Evolutionary conservation across 768 basidiomycete genomes (phyloP).

Genomic region (Candolleomyces efflorescens): DNA sequence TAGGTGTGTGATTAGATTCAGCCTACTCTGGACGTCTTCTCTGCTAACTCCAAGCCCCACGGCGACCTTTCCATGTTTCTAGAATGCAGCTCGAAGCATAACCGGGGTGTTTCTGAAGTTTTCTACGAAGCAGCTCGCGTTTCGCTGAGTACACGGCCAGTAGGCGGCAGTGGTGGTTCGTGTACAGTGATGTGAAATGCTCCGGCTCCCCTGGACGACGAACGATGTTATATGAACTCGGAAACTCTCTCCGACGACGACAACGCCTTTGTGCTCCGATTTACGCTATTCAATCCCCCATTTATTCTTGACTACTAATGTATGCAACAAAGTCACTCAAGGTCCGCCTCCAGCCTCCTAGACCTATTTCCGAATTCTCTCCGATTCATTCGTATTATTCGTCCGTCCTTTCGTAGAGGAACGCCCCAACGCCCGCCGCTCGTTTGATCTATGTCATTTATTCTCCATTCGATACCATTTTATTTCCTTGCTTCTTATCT

Average conservation of each 20-base stretch:
- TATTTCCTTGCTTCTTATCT: not conserved
- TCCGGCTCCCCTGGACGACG: not conserved
- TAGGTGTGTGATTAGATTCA: conserved; percentile 52
- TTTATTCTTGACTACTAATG: too few species aligned
- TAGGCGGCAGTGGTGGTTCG: conserved; percentile 43
- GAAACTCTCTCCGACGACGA: too few species aligned
- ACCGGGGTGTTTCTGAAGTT: conserved; percentile 90
- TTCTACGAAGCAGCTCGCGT: conserved; percentile 90
- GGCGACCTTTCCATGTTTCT: not conserved
- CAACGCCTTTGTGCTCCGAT: too few species aligned
- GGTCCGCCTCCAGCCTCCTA: not conserved
- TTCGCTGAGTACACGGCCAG: conserved; percentile 70
- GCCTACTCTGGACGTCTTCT: not conserved
- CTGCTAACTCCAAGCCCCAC: not conserved
- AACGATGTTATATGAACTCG: too few species aligned
- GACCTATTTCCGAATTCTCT: not conserved
- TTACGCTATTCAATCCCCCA: too few species aligned
- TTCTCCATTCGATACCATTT: not conserved
- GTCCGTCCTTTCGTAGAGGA: not conserved
- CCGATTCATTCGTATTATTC: not conserved
- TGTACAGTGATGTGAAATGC: conserved; percentile 58
- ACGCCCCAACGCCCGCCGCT: not conserved
- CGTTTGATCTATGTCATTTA: not conserved
- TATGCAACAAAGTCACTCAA: not conserved
- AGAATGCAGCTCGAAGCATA: conserved; percentile 99